Evolutionary conservation across 176 grass and related monocot genomes (phyloP), one percentile per base, ranked within the genome.

Genomic region (Aegilops speltoides): DNA sequence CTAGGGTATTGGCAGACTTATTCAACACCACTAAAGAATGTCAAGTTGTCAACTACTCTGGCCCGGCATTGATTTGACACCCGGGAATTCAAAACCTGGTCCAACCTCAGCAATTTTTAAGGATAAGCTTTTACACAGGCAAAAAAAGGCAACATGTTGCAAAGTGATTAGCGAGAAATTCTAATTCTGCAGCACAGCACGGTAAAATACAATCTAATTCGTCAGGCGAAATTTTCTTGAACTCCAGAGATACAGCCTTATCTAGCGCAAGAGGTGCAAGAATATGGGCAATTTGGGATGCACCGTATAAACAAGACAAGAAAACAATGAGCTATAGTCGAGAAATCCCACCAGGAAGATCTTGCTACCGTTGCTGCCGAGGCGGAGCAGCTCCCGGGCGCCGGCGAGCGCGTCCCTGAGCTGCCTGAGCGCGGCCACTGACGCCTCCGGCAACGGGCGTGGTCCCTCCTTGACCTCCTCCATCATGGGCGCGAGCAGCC

Each of bases 391-490:
- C 25, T 96, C 90, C 89, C 82, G 85, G 37, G 90, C 90, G 23
- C 54, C 86, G 26, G 40, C 52, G 76, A 99, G 90, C 32, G 91
- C 97, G 34, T 79, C 84, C 33, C 87, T 73, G 76, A 98, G 91
- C 82, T 65, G 59, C 8, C 76, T 82, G 14, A 99, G 88, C 66
- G 76, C 83, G n/a, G 60, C 70, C 32, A 82, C 66, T 54, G 88
- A 89, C 19, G 76, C 63, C 57, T 34, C 85, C 20, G 86, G 71
- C 22, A 94, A 66, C 66, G 84, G 88, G 46, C 80, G 38, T 31
- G 90, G 85, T 28, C 85, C 87, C 77, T 96, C 97, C 89, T 87
- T 99, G 78, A 92, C 82, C 84, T 99, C 97, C 92, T 99, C 94
- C 65, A 99, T 88, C 97, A 99, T 91, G 71, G 97, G 94, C 34